These are phyloP conservation scores for Hyaloscypha bicolor DNA, from an alignment of 495 filamentous ascomycete genomes.

Conservation along the genomic window DNA sequence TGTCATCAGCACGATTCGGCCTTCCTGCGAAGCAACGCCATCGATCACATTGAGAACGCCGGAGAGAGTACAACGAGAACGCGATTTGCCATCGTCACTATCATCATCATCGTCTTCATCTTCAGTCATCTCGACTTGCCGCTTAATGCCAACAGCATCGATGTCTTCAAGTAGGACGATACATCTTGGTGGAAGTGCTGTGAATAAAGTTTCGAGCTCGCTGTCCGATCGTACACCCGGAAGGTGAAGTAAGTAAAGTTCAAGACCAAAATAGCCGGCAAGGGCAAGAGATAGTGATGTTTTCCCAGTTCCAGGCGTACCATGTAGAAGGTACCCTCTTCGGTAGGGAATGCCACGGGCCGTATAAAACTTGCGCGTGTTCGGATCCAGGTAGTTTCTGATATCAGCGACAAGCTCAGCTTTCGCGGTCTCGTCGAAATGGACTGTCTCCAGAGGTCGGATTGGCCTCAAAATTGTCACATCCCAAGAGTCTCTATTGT, in stretches of 20 bases:
- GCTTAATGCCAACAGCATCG: conserved; percentile 58
- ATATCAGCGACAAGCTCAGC: conserved; percentile 70
- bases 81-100: conserved; percentile 50
- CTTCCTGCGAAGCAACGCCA: conserved; percentile 69
- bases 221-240: conserved; percentile 47
- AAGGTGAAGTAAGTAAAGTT: conserved; percentile 65
- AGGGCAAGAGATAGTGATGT: not conserved
- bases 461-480: conserved; percentile 47
- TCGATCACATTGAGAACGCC: conserved; percentile 73
- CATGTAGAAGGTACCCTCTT: conserved; percentile 42
- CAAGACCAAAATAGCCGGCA: conserved; percentile 37
- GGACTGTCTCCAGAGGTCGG: conserved; percentile 47
- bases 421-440: conserved; percentile 61
- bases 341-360: conserved; percentile 68
- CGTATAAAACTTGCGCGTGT: conserved; percentile 70
- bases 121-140: conserved; percentile 21
- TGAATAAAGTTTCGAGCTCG: conserved; percentile 50
- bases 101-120: conserved; percentile 28
- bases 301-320: conserved; percentile 15
- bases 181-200: conserved; percentile 59
- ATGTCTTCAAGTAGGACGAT: conserved; percentile 72
- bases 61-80: conserved; percentile 54
- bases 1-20: conserved; percentile 75
- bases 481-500: conserved; percentile 40
- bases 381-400: conserved; percentile 75